These are phyloP conservation scores for Amylostereum areolatum DNA, from an alignment of 1,284 basidiomycete species.

Conservation along the genomic window DNA sequence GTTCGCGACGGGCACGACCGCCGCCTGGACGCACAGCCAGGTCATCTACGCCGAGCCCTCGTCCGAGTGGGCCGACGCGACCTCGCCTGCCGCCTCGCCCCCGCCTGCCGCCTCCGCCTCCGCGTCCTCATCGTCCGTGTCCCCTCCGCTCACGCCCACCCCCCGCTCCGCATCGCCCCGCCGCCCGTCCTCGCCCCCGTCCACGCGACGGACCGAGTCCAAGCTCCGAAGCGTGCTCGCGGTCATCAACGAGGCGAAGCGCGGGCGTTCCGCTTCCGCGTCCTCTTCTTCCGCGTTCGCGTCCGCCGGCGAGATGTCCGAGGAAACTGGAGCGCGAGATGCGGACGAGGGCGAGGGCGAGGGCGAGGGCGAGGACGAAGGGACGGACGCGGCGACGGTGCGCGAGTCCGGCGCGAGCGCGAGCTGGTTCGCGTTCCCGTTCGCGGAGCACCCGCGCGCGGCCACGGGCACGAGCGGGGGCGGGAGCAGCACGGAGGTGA, in stretches of 20 bases:
- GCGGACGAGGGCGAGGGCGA: no score
- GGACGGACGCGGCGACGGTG: not conserved
- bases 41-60: slow-evolving; percentile 35
- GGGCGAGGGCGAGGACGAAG: not conserved
- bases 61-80: slow-evolving; percentile 45
- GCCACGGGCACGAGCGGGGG: no score
- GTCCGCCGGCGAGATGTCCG: not conserved
- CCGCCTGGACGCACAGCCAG: slow-evolving; percentile 28
- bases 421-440: slow-evolving; percentile 35
- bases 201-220: slow-evolving; percentile 53
- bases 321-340: not conserved
- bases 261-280: no score
- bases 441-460: slow-evolving; percentile 33
- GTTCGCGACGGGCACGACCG: slow-evolving; percentile 28
- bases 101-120: slow-evolving; percentile 38
- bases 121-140: no score
- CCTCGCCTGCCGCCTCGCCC: slow-evolving; percentile 30
- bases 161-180: slow-evolving; percentile 36
- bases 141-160: slow-evolving; percentile 31
- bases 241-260: slow-evolving; percentile 53
- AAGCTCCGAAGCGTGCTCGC: slow-evolving; percentile 62
- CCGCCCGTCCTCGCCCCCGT: slow-evolving; percentile 33
- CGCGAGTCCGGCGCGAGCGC: slow-evolving; percentile 1
- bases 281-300: not conserved
- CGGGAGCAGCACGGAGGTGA: slow-evolving; percentile 34